Conservation (phyloP, 192 early-diverging fungal genomes). For the Kickxella alabastrina region DNA sequence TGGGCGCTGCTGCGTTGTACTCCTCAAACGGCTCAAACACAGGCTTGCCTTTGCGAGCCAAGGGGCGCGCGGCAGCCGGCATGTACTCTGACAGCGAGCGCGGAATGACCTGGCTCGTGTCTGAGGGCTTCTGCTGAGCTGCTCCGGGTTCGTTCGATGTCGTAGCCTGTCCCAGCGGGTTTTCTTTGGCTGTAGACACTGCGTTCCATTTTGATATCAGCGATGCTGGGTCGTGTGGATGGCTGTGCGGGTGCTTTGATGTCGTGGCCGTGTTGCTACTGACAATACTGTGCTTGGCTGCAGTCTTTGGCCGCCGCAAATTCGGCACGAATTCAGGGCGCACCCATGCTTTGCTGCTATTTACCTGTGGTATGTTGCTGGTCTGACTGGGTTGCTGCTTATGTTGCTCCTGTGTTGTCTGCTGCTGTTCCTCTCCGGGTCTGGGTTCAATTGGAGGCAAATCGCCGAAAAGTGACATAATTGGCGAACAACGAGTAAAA, state of each 20-base stretch:
- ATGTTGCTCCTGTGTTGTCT: not conserved
- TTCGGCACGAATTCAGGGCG: constrained; percentile 26
- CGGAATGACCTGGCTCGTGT: not conserved
- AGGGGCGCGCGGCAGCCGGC: constrained; percentile 3
- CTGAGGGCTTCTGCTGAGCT: not conserved
- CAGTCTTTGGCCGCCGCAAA: constrained; percentile 15
- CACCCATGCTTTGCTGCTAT: not conserved
- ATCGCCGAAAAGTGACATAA: constrained; percentile 40
- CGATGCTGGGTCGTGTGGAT: constrained; percentile 17
- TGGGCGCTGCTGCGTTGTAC: constrained; percentile 36
- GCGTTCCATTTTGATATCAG: constrained; percentile 28
- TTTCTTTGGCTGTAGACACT: not conserved
- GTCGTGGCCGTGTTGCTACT: not conserved
- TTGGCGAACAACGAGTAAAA: constrained; percentile 1
- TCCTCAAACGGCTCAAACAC: constrained; percentile 31
- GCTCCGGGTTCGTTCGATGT: not conserved
- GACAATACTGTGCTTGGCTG: constrained; percentile 1
- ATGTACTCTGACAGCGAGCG: constrained; percentile 34
- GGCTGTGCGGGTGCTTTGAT: constrained; percentile 26
- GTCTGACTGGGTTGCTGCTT: too few species aligned
- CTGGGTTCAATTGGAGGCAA: constrained; percentile 29
- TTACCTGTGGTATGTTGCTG: not conserved
- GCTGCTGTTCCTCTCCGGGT: not conserved
- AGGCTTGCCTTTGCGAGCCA: not conserved
- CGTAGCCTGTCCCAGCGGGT: not conserved